Evolutionary conservation across 441 rosid genomes (phyloP).

Genomic region (Omphalea diandra): DNA sequence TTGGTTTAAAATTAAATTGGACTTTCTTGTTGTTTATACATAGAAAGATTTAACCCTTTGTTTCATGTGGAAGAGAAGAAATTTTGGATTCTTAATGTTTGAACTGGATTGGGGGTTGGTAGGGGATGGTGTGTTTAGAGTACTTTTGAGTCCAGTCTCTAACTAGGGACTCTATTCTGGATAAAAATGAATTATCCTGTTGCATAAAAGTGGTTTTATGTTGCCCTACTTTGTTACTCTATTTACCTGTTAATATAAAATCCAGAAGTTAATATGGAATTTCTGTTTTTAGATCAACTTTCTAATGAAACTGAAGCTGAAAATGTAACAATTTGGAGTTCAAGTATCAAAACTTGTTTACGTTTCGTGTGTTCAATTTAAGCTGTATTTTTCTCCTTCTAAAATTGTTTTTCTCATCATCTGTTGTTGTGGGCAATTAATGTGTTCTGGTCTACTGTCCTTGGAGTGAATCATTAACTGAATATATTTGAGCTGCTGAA

Average conservation of each 20-base stretch:
- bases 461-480: conserved; percentile 13
- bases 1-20: too few species aligned
- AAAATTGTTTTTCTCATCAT: too few species aligned
- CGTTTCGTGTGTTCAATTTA: neutral
- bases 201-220: too few species aligned
- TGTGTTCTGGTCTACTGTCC: conserved; percentile 8
- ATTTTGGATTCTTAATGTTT: neutral
- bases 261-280: neutral
- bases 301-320: neutral
- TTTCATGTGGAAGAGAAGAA: neutral
- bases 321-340: neutral
- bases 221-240: neutral
- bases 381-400: neutral
- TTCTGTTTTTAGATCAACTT: too few species aligned
- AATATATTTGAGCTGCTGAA: conserved; percentile 22
- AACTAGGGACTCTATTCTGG: neutral
- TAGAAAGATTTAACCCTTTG: neutral
- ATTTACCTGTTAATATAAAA: neutral
- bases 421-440: conserved; percentile 18
- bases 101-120: neutral
- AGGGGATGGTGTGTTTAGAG: neutral
- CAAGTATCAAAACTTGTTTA: neutral
- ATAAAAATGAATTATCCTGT: too few species aligned
- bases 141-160: neutral
- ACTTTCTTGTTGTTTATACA: neutral